A percentile compares a stretch with the other conserved stretches of the same genome.
phyloP scores from a whole-genome alignment of 441 rosid genomes.

The Erodium moschatum region DNA sequence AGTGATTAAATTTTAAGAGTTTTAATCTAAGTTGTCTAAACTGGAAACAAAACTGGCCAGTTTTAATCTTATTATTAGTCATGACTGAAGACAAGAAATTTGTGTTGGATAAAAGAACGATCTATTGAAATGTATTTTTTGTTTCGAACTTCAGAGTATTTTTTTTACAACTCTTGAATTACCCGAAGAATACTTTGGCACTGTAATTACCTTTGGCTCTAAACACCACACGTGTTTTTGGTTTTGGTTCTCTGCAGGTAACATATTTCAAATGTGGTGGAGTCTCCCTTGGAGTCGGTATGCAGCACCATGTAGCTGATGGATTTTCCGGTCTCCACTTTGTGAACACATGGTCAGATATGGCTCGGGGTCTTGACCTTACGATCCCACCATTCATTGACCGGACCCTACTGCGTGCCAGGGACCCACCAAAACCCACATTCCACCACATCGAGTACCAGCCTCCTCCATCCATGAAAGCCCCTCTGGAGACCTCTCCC shows the following conservation, averaged over 20 bases:
- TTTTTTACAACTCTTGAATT: slow-evolving; percentile 14
- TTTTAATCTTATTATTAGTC: neutral
- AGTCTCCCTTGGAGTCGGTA: slow-evolving; percentile 90
- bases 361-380: slow-evolving; percentile 79
- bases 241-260: slow-evolving; percentile 28
- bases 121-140: neutral
- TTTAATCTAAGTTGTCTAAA: neutral
- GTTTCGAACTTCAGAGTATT: neutral
- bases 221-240: slow-evolving; percentile 45
- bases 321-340: slow-evolving; percentile 94
- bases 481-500: slow-evolving; percentile 27
- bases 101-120: neutral
- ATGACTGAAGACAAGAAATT: neutral
- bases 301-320: slow-evolving; percentile 94
- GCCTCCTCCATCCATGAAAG: slow-evolving; percentile 63
- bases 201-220: neutral
- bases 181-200: slow-evolving; percentile 17
- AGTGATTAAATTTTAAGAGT: neutral
- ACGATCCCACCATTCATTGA: slow-evolving; percentile 70
- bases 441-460: slow-evolving; percentile 63
- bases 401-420: slow-evolving; percentile 70
- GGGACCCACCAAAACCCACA: slow-evolving; percentile 73
- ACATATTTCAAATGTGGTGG: slow-evolving; percentile 93
- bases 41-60: neutral
- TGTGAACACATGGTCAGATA: slow-evolving; percentile 84